A percentile compares a stretch with the other conserved stretches of the same genome.
These are phyloP conservation scores for Corniculantispora saksenae DNA, from an alignment of 2,329 filamentous ascomycete species.

Conservation along the genomic window DNA sequence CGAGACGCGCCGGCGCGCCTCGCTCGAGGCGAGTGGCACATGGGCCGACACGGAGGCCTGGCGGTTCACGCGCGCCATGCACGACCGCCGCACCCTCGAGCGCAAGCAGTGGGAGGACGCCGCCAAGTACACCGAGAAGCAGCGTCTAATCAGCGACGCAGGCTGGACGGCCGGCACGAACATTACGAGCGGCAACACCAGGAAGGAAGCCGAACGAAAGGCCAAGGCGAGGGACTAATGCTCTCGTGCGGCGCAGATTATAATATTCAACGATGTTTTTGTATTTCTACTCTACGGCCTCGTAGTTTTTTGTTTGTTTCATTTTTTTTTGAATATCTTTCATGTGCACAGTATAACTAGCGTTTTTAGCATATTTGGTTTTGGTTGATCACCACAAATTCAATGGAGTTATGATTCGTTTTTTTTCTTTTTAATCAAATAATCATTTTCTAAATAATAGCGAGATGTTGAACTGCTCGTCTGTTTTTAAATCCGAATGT, in stretches of 20 bases:
- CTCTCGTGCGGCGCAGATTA: not conserved
- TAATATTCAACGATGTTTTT: not conserved
- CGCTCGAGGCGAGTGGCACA: slow-evolving; percentile 66
- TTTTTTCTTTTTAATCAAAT: not conserved
- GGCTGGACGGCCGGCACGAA: slow-evolving; percentile 26
- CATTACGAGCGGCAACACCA: slow-evolving; percentile 35
- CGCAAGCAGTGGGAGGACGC: slow-evolving; percentile 71
- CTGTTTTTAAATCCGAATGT: not conserved
- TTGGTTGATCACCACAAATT: not conserved
- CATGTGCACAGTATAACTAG: not conserved
- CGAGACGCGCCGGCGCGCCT: slow-evolving; percentile 51
- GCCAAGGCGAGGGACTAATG: slow-evolving; percentile 12
- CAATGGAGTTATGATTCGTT: not conserved
- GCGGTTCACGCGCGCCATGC: slow-evolving; percentile 70
- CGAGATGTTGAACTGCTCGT: slow-evolving; percentile 13
- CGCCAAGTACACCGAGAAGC: slow-evolving; percentile 50
- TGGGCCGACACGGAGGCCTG: slow-evolving; percentile 77
- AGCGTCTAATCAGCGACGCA: slow-evolving; percentile 17
- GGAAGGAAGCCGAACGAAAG: slow-evolving; percentile 38
- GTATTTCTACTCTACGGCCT: not conserved
- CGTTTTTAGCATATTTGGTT: not conserved
- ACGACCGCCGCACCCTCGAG: slow-evolving; percentile 64
- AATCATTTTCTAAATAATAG: not conserved
- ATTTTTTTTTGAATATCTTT: slow-evolving; percentile 5
- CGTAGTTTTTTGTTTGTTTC: not conserved